phyloP scores from a whole-genome alignment of 2,329 filamentous ascomycete species.

The Sordariomycetes sp. region DNA sequence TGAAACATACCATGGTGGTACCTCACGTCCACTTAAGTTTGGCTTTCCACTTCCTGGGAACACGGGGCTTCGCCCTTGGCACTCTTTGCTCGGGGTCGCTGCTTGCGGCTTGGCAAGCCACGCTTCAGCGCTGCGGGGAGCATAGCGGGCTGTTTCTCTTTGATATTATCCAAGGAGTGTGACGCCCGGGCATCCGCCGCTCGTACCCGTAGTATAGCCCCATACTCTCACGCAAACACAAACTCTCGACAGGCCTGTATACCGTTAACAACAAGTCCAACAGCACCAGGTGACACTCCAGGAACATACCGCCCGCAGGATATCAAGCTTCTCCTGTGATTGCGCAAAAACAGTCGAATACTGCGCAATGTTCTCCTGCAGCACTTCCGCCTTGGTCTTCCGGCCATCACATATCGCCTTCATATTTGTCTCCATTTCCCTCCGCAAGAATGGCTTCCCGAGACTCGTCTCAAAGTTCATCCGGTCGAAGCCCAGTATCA shows the following conservation, averaged over 20 bases:
- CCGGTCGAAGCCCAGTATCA: conserved; percentile 88
- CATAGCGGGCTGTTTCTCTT: not conserved
- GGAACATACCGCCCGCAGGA: conserved; percentile 47
- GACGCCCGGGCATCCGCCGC: not conserved
- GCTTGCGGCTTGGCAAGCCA: too few relatives aligned
- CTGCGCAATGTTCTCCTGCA: conserved; percentile 72
- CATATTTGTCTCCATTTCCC: conserved; percentile 97
- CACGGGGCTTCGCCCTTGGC: too few relatives aligned
- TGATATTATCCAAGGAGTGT: not conserved
- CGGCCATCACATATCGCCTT: conserved; percentile 88
- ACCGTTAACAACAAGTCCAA: not conserved
- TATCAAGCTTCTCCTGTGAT: conserved; percentile 61
- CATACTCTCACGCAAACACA: conserved; percentile 13
- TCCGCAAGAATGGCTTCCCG: conserved; percentile 88
- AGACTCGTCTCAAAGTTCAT: conserved; percentile 89
- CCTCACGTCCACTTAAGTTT: too few relatives aligned
- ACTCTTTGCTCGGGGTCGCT: too few relatives aligned
- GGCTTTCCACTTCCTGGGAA: too few relatives aligned
- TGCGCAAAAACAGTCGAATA: conserved; percentile 80
- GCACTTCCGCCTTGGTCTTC: conserved; percentile 58
- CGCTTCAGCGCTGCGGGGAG: too few relatives aligned
- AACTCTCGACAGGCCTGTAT: conserved; percentile 23
- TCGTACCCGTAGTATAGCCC: not conserved
- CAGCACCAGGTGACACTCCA: not conserved
- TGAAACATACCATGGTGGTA: too few relatives aligned